Conservation (phyloP, 495 filamentous ascomycete species). For the Baudoinia panamericana region DNA sequence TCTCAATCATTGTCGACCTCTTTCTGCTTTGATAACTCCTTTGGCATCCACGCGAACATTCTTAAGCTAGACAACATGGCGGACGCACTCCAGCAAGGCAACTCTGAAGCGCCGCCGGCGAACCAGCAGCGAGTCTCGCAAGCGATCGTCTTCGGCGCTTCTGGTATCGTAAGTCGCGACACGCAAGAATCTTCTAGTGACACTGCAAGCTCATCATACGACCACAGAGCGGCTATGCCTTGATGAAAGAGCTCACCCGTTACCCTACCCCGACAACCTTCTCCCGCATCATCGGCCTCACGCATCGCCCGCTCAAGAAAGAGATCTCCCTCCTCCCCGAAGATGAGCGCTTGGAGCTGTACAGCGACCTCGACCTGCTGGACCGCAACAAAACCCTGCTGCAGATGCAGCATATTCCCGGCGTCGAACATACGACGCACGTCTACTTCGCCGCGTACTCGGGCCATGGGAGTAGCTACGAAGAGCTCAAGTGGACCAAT, state of each 20-base stretch:
- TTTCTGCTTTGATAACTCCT: too few species aligned
- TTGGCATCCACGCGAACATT: too few species aligned
- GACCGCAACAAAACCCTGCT: conserved; percentile 7
- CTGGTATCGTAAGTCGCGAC: conserved; percentile 12
- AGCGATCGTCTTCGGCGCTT: conserved; percentile 17
- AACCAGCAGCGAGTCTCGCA: conserved; percentile 1
- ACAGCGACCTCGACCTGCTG: conserved; percentile 18
- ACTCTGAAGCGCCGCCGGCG: background rate
- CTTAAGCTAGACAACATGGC: too few species aligned
- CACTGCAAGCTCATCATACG: background rate
- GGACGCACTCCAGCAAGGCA: too few species aligned
- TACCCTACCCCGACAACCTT: conserved; percentile 16
- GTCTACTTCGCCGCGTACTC: conserved; percentile 23
- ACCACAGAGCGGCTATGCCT: conserved; percentile 11
- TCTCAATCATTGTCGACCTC: too few species aligned
- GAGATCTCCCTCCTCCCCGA: conserved; percentile 11
- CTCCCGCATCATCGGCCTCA: conserved; percentile 13
- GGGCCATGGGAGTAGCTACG: conserved; percentile 16
- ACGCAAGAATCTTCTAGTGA: background rate
- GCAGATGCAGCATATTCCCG: conserved; percentile 9
- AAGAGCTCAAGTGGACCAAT: conserved; percentile 24
- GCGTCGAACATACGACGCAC: conserved; percentile 19
- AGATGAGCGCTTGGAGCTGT: conserved; percentile 14
- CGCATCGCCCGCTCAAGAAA: conserved; percentile 11
- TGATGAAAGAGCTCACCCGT: conserved; percentile 10